phyloP scores from a whole-genome alignment of 2,329 filamentous ascomycete genomes.

The Plectosphaerella sp. region DNA sequence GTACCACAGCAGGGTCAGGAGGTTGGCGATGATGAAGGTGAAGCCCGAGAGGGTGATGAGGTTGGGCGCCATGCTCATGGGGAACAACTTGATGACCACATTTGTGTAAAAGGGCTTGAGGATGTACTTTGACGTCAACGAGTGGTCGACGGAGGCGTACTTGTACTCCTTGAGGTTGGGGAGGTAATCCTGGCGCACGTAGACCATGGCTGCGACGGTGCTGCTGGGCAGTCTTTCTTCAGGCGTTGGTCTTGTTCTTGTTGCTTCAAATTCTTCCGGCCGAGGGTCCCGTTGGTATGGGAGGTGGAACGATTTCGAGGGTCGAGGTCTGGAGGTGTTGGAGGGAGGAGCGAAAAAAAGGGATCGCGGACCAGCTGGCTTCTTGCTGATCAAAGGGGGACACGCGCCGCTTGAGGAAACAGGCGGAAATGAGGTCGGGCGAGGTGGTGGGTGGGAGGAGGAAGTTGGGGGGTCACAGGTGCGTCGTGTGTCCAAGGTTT shows the following conservation, averaged over 20 bases:
- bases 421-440: background rate
- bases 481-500: background rate
- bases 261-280: background rate
- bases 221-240: slow-evolving; percentile 1
- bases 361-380: too few relatives aligned
- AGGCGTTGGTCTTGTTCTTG: background rate
- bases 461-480: background rate
- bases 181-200: slow-evolving; percentile 88
- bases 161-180: slow-evolving; percentile 90
- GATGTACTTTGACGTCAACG: slow-evolving; percentile 84
- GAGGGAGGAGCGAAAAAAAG: background rate
- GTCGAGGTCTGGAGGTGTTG: background rate
- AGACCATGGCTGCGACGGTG: slow-evolving; percentile 64
- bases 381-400: too few relatives aligned
- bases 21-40: slow-evolving; percentile 81
- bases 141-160: slow-evolving; percentile 89
- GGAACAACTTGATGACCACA: slow-evolving; percentile 90
- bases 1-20: slow-evolving; percentile 92
- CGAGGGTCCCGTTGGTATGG: background rate
- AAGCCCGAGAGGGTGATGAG: slow-evolving; percentile 89
- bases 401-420: background rate
- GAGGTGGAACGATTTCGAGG: background rate
- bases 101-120: slow-evolving; percentile 97
- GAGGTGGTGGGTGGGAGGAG: background rate
- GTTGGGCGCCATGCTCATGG: slow-evolving; percentile 88